Evolutionary conservation across 2,329 filamentous ascomycete genomes (phyloP).

Genomic region (Pseudogymnoascus sp.): DNA sequence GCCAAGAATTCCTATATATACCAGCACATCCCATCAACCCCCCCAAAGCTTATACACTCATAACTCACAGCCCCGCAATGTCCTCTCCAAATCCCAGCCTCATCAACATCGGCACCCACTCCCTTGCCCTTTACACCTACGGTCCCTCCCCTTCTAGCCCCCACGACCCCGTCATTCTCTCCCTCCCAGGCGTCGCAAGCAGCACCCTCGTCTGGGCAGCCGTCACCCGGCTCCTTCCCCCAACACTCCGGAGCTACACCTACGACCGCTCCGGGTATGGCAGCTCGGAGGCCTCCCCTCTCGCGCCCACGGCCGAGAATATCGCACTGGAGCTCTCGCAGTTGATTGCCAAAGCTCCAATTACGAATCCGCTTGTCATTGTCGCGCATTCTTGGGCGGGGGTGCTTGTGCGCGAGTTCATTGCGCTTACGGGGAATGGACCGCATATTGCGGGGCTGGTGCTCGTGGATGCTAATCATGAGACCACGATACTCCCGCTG

Average conservation of each 20-base stretch:
- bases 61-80: not conserved
- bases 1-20: not conserved
- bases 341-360: conserved; percentile 10
- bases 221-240: conserved; percentile 7
- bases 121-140: conserved; percentile 11
- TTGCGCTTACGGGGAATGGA: not conserved
- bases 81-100: not conserved
- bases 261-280: conserved; percentile 17
- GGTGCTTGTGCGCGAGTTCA: conserved; percentile 14
- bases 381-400: conserved; percentile 18
- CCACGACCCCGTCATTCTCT: conserved; percentile 9
- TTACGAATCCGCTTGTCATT: conserved; percentile 15
- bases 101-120: conserved; percentile 13
- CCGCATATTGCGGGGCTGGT: conserved; percentile 16
- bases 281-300: conserved; percentile 10
- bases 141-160: conserved; percentile 9
- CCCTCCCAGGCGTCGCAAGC: conserved; percentile 13
- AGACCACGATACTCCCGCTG: not conserved
- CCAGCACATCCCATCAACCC: not conserved
- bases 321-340: conserved; percentile 14
- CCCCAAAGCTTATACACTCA: not conserved
- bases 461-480: conserved; percentile 18
- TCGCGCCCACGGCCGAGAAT: conserved; percentile 11
- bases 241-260: conserved; percentile 8
- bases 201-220: conserved; percentile 13